Evolutionary conservation across 140 eudicot genomes (phyloP), one percentile per base, ranked within the genome.

Genomic region (Ambrosia hybrid): DNA sequence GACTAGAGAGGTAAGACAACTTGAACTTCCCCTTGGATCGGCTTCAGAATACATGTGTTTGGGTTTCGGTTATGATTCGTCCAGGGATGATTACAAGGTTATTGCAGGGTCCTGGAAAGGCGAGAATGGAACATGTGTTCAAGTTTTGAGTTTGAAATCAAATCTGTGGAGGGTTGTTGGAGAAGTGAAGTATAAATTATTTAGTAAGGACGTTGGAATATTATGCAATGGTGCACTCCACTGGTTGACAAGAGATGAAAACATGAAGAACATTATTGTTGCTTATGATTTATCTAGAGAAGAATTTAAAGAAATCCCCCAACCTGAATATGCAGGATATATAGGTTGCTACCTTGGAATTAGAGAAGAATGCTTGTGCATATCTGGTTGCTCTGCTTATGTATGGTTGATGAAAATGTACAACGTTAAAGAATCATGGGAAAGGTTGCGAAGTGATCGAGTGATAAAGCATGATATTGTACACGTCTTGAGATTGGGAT

Each of bases 151-250:
- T 57, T 57, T 57, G 62, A 57, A 57, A 57, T 57, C 62, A 6
- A 57, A 57, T 16, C 13, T 2, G 21, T 57, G 62, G 62, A 57
- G 13, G 7, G 62, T 57, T 17, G 3, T 8, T 16, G 62, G 62
- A 57, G 36, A 57, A 1, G 62, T 26, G 39, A 9, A 26, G 5
- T 58, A 26, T 21, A 10, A 2, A 8, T 26, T 21, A 3, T 2
- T 9, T 58, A 26, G 7, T 58, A 26, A 26, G 6, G 39, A 39
- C 6, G 6, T 17, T 9, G 38, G 39, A 9, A 21, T 58, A 3
- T 21, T 51, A 51, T 51, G 62, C 53, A 56, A 71, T 10, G 75
- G 76, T 13, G 67, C 67, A 9, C 64, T 58, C 9, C 64, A 58
- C 4, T 58, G 64, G 64, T 9, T 58, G 26, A 13, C 9, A 21